Evolutionary conservation across 306 rosid species (phyloP).

Genomic region (Hippophae gyantsensis): DNA sequence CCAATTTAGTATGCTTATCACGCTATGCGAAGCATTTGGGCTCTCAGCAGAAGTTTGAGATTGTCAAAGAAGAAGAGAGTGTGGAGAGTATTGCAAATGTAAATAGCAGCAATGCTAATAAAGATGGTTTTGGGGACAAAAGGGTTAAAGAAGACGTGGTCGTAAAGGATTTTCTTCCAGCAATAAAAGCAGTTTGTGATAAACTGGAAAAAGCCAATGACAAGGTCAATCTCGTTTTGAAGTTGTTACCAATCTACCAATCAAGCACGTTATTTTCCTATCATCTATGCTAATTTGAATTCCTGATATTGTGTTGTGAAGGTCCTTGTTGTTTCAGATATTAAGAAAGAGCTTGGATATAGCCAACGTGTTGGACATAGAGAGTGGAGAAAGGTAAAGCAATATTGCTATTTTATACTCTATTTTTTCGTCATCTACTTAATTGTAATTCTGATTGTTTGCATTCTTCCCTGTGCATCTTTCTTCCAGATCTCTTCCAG

Average conservation of each 20-base stretch:
- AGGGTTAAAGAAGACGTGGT: conserved; percentile 37
- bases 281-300: conserved; percentile 15
- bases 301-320: conserved; percentile 24
- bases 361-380: conserved; percentile 46
- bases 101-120: conserved; percentile 9
- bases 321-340: conserved; percentile 76
- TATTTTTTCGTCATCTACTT: background rate
- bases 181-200: conserved; percentile 56
- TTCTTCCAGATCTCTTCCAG: conserved; percentile 43
- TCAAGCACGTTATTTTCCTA: background rate
- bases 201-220: conserved; percentile 66
- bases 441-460: conserved; percentile 6
- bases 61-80: conserved; percentile 36
- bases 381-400: conserved; percentile 65
- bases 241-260: background rate
- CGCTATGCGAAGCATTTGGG: conserved; percentile 64
- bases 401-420: background rate
- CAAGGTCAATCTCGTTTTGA: conserved; percentile 45
- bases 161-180: conserved; percentile 65
- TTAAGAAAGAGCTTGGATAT: conserved; percentile 81
- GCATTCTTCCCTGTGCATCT: conserved; percentile 8
- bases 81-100: conserved; percentile 19
- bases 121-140: conserved; percentile 22
- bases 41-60: conserved; percentile 58
- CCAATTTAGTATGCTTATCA: conserved; percentile 64